Evolutionary conservation across 2,329 filamentous ascomycete species (phyloP).

Genomic region (Chaetomiaceae sp.): DNA sequence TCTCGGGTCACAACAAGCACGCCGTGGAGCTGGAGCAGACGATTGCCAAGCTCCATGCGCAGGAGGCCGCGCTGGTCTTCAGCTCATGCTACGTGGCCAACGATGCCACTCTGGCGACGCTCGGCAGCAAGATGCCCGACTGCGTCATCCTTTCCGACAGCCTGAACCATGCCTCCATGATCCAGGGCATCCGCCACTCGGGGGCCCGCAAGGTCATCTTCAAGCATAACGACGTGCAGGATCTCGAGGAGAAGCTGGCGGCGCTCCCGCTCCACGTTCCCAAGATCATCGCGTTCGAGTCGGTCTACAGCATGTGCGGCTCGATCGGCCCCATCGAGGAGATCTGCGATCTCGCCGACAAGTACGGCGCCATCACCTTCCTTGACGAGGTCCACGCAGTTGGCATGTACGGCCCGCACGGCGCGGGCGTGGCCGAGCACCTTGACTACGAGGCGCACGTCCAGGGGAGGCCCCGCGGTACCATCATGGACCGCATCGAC

Average conservation of each 20-base stretch:
- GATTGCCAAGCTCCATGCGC: conserved; percentile 81
- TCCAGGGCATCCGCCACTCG: conserved; percentile 96
- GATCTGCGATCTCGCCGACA: conserved; percentile 94
- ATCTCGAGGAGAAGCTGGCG: conserved; percentile 88
- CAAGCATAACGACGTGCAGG: conserved; percentile 94
- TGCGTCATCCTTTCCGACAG: conserved; percentile 98
- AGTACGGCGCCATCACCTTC: conserved; percentile 96
- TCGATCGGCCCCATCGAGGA: conserved; percentile 93
- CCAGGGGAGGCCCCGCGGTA: conserved; percentile 69
- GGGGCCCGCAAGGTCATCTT: conserved; percentile 97
- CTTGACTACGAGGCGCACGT: conserved; percentile 87
- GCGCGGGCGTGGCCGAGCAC: conserved; percentile 94
- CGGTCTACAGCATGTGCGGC: conserved; percentile 98
- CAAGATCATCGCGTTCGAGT: conserved; percentile 98
- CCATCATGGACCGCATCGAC: conserved; percentile 91
- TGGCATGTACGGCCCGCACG: conserved; percentile 96
- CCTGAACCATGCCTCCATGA: conserved; percentile 98
- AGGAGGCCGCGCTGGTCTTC: conserved; percentile 90
- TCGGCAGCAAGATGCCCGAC: conserved; percentile 94
- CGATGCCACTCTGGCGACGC: conserved; percentile 89
- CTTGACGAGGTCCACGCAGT: conserved; percentile 98
- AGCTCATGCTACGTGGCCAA: conserved; percentile 98
- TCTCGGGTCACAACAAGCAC: conserved; percentile 95
- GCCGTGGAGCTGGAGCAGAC: conserved; percentile 79
- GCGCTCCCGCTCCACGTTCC: conserved; percentile 78